Conservation (phyloP, 495 filamentous ascomycete genomes). For the Tuber borchii region DNA sequence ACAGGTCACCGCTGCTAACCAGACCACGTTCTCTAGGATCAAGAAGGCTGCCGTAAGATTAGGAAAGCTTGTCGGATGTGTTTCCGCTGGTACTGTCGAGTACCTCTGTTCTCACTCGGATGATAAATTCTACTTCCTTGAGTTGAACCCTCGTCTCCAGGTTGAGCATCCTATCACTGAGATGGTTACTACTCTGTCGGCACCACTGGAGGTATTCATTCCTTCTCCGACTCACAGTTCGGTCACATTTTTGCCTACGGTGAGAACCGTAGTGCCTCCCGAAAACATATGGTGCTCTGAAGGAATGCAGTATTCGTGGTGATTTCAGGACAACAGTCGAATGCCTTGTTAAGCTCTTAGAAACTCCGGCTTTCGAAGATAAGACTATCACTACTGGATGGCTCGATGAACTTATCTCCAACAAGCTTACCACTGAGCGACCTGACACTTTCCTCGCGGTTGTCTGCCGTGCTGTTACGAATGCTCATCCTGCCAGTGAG, state of each 20-base stretch:
- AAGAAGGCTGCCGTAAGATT: constrained; percentile 93
- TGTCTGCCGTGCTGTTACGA: too few species aligned
- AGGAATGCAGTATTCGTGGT: constrained; percentile 98
- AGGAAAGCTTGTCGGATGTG: constrained; percentile 89
- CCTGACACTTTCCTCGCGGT: too few species aligned
- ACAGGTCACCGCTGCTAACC: constrained; percentile 89
- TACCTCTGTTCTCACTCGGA: constrained; percentile 98
- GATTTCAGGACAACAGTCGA: constrained; percentile 98
- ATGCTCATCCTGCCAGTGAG: too few species aligned
- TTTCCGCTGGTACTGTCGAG: constrained; percentile 97
- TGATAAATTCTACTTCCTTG: constrained; percentile 98
- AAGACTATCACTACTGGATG: too few species aligned
- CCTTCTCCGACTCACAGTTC: constrained; percentile 97
- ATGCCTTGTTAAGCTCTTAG: constrained; percentile 96
- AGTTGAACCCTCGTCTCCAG: constrained; percentile 95
- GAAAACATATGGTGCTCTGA: constrained; percentile 99
- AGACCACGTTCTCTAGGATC: constrained; percentile 85
- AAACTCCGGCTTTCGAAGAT: constrained; percentile 94
- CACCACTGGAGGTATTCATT: constrained; percentile 93
- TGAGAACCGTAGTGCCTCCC: constrained; percentile 87
- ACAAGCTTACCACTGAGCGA: too few species aligned
- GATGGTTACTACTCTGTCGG: constrained; percentile 99
- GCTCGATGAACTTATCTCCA: too few species aligned
- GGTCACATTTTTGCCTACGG: constrained; percentile 99
- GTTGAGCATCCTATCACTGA: constrained; percentile 99